These are phyloP conservation scores for Cornus kousa DNA, from an alignment of 148 eudicot species.

Conservation along the genomic window DNA sequence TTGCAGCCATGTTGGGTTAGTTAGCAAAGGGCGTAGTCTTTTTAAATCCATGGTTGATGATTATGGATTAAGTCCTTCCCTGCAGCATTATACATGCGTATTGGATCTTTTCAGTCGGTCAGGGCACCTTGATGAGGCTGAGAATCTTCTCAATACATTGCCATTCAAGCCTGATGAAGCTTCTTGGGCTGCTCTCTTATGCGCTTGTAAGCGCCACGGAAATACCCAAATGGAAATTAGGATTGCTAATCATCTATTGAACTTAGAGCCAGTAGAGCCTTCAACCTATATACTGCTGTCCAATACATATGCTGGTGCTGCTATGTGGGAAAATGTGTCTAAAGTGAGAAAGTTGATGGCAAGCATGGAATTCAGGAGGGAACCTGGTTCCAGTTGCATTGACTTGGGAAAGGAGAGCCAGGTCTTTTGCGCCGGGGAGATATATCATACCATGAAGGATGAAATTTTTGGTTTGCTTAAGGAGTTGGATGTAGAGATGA, in stretches of 20 bases:
- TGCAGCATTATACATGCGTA: slow-evolving; percentile 70
- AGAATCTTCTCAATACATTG: slow-evolving; percentile 53
- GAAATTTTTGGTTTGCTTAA: slow-evolving; percentile 39
- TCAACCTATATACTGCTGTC: slow-evolving; percentile 59
- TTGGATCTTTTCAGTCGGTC: slow-evolving; percentile 69
- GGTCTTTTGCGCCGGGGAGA: slow-evolving; percentile 66
- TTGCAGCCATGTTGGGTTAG: slow-evolving; percentile 77
- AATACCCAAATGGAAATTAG: slow-evolving; percentile 38
- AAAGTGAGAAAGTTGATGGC: slow-evolving; percentile 57
- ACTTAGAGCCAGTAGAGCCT: slow-evolving; percentile 49
- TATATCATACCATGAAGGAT: slow-evolving; percentile 43
- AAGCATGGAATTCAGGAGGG: slow-evolving; percentile 43
- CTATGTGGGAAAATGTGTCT: slow-evolving; percentile 57
- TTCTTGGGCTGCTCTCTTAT: slow-evolving; percentile 68
- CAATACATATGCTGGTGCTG: slow-evolving; percentile 58
- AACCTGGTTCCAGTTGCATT: slow-evolving; percentile 68
- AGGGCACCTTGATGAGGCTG: slow-evolving; percentile 65
- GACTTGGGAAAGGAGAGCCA: slow-evolving; percentile 58
- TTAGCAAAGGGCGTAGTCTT: slow-evolving; percentile 48
- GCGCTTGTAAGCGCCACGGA: slow-evolving; percentile 60
- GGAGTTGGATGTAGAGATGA: slow-evolving; percentile 67
- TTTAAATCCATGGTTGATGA: slow-evolving; percentile 56
- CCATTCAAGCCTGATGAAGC: slow-evolving; percentile 75
- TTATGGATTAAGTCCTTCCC: slow-evolving; percentile 52
- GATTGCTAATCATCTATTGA: slow-evolving; percentile 54